Conservation (phyloP, 2,329 filamentous ascomycete species). For the Triangularia setosa region DNA sequence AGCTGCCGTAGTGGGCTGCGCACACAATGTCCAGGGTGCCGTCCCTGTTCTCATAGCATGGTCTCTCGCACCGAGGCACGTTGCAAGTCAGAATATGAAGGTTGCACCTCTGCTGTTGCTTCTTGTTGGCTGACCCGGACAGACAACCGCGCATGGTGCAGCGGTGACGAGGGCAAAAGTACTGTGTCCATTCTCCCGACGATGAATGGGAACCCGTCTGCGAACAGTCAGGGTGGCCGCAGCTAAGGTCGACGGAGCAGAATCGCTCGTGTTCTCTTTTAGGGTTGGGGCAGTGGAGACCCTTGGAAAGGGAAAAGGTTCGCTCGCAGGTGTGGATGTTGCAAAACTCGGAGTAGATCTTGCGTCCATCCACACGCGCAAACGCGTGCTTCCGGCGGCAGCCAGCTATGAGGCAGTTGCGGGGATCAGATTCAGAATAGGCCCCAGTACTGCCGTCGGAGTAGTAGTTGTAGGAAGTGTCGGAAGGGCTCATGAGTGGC, state of each 20-base stretch:
- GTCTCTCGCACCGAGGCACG: conserved; percentile 14
- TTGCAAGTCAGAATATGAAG: conserved; percentile 14
- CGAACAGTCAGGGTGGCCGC: conserved; percentile 15
- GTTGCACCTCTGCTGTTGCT: conserved; percentile 17
- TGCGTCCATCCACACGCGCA: not conserved
- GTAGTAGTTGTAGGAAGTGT: conserved; percentile 1
- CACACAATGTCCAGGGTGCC: conserved; percentile 18
- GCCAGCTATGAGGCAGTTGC: conserved; percentile 17
- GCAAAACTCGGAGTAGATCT: conserved; percentile 23
- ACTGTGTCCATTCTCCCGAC: conserved; percentile 14
- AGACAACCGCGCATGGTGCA: conserved; percentile 19
- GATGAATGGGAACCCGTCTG: conserved; percentile 14
- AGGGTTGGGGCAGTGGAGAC: conserved; percentile 17
- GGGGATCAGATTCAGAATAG: conserved; percentile 13
- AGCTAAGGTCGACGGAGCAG: conserved; percentile 18
- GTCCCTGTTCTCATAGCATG: conserved; percentile 12
- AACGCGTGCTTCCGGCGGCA: conserved; percentile 19
- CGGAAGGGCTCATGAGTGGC: not conserved
- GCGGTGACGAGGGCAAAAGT: conserved; percentile 20
- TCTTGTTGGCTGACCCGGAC: conserved; percentile 4
- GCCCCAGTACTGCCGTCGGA: conserved; percentile 6
- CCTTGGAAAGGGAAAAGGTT: conserved; percentile 11
- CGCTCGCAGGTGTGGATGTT: conserved; percentile 18
- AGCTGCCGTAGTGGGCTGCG: conserved; percentile 17
- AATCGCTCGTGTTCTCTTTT: conserved; percentile 6